Evolutionary conservation across 352 stramenopile species (phyloP), one percentile per base, ranked within the genome.

Genomic region (Pythium pyrilobum): DNA sequence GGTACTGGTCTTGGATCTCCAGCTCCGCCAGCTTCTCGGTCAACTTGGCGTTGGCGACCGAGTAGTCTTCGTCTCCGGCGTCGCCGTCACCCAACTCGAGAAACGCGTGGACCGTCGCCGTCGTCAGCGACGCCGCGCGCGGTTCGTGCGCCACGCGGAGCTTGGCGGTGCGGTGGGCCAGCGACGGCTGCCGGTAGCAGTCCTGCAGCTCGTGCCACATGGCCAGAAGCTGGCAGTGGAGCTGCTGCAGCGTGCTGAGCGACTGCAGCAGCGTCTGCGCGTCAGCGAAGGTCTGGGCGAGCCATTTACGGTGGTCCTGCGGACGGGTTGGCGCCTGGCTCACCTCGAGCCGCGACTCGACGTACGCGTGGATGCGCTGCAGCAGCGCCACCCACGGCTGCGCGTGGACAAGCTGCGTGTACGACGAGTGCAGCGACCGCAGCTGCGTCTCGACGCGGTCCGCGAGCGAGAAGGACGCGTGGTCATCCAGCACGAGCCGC

Each of bases 401-500:
- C 23, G 67, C 54, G 56, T 76, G 67, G 24, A 90, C 59, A 25
- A 82, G 55, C 24, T 70, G 56, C 23, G 54, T 64, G 49, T 94
- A 94, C 1, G 74, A 69, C 2, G 58, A 52, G 29, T 81, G 80
- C 6, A 89, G 58, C 23, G 70, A 68, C 8, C 74, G 72, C 8
- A 96, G 40, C 54, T 90, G 74, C 12, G 75, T 69, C 20, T 68
- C 56, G n/a, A 92, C 43, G 38, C 80, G 69, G 32, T 95, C 87
- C 23, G 72, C 69, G 1, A 89, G 56, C 21, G 67, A 56, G 50
- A 95, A 94, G 5, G 63, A 57, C 4, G 50, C 66, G 53, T 96
- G 80, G 46, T 96, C 87, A 31, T 94, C 77, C 15, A 96, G 66
- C 24, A 85, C 71, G 40, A 95, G 52, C 2, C 60, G 63, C 34